Base-by-base conservation (phyloP, 1,284 basidiomycete species). In the Phylloboletellus chloephorus region DNA sequence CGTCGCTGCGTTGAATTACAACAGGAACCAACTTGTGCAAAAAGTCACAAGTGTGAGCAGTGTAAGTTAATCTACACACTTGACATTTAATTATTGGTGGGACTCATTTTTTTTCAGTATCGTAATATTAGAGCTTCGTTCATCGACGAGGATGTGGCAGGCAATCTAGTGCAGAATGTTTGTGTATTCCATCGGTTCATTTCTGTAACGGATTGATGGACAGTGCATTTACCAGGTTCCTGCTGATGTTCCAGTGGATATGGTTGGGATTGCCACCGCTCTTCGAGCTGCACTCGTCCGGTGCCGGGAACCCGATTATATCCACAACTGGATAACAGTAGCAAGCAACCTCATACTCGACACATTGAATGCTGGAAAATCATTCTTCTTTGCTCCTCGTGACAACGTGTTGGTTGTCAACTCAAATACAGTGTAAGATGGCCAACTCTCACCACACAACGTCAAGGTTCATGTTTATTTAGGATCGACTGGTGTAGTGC, bases 161-260 rank as follows among this genome's bases (percentile, higher is more conserved):
- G 55, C 17, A 67, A 64, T 39, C 37, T 51, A 5, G 42, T 64
- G 7, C 53, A 52, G 22, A 49, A 56, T 36, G 66, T 66, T 31
- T 10, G 60, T 53, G 10, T 10, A 16, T 15, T 13, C n/a, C 13
- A 24, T 21, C 17, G 0, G 10, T 26, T 33, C 21, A 7, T 26
- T 8, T 7, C 11, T 12, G 2, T 7, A 13, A 13, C 7, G 1
- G 3, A 21, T 39, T 31, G 19, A 30, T 16, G 19, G 26, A 33
- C 11, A 5, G 11, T 7, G 11, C 9, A n/a, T 22, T 25, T 21
- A 10, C 11, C 21, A 61, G 57, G 41, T 60, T 12, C 36, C 36
- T 26, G 22, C 39, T 12, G 17, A 16, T 7, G 23, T 57, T 15
- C 54, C 45, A 16, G n/a, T 24, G 32, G 47, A 54, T 35, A 32